Percentiles rank a stretch among this genome's conserved stretches.
phyloP scores from a whole-genome alignment of 2,329 filamentous ascomycete species.

The Botryosphaeria agaves region DNA sequence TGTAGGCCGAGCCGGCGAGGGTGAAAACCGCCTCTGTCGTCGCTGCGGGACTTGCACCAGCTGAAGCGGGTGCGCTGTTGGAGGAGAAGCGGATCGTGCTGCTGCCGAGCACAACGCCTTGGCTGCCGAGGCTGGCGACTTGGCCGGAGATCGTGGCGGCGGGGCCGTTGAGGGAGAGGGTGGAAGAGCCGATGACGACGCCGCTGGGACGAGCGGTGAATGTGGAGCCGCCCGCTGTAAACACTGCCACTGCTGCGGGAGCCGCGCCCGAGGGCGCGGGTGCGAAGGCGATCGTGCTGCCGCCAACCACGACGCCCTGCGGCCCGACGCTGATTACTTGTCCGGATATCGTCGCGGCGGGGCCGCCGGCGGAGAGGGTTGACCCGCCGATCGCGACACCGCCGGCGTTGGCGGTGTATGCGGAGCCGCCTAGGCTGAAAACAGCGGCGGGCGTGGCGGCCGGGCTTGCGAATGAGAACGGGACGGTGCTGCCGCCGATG shows the following conservation, averaged over 20 bases:
- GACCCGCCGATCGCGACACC: slow-evolving; percentile 3
- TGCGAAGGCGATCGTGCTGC: slow-evolving; percentile 1
- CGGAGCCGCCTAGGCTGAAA: slow-evolving; percentile 3
- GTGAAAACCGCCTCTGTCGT: too few relatives aligned
- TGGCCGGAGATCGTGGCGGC: slow-evolving; percentile 1
- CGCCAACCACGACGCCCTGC: background rate
- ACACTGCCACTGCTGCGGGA: background rate
- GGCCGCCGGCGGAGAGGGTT: slow-evolving; percentile 4
- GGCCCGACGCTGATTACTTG: background rate
- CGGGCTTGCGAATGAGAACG: background rate
- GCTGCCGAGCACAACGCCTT: slow-evolving; percentile 2
- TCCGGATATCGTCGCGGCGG: slow-evolving; percentile 1
- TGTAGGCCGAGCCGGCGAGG: too few relatives aligned
- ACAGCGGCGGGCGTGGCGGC: background rate
- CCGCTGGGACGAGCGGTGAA: slow-evolving; percentile 3
- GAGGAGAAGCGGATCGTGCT: too few relatives aligned
- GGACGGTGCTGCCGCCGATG: background rate
- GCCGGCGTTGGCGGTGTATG: slow-evolving; percentile 2
- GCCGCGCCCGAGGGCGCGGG: background rate
- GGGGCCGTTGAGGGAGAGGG: slow-evolving; percentile 3
- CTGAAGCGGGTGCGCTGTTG: too few relatives aligned
- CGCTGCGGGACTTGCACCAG: too few relatives aligned
- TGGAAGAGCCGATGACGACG: slow-evolving; percentile 2
- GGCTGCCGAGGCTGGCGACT: background rate
- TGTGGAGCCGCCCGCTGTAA: slow-evolving; percentile 3